Conservation (phyloP, 139 green algal genomes). For the Helicosporidium sp. region DNA sequence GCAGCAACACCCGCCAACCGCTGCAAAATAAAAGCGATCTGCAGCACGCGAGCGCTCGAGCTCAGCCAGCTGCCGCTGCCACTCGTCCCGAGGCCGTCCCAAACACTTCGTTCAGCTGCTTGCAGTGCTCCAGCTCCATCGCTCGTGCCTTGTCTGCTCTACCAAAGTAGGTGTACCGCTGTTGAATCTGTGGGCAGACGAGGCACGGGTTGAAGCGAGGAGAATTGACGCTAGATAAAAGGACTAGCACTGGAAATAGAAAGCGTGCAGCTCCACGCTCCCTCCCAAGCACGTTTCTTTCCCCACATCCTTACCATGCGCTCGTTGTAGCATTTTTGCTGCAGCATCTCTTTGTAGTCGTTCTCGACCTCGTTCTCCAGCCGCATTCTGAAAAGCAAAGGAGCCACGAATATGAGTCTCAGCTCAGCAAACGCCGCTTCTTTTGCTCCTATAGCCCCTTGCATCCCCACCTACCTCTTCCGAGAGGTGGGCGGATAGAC, state of each 20-base stretch:
- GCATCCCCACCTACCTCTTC: constrained; percentile 1
- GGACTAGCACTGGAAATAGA: neutral
- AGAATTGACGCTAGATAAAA: neutral
- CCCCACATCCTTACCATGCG: constrained; percentile 11
- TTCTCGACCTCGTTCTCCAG: constrained; percentile 16
- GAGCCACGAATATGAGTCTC: neutral
- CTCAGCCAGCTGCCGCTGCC: no score
- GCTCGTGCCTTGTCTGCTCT: constrained; percentile 5
- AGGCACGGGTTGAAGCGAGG: no score
- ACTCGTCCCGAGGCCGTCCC: no score
- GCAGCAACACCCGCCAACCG: no score
- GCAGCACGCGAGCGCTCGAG: no score
- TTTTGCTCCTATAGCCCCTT: no score
- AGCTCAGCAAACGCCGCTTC: no score
- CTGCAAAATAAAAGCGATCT: no score
- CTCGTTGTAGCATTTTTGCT: constrained; percentile 21
- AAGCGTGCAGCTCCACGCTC: no score
- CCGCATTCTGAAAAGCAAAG: constrained; percentile 1
- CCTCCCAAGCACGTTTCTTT: neutral
- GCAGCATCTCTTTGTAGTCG: constrained; percentile 10
- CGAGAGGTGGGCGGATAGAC: constrained; percentile 6
- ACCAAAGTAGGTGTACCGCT: constrained; percentile 17
- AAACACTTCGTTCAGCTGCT: constrained; percentile 1
- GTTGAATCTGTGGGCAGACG: no score
- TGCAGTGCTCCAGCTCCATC: constrained; percentile 12